Evolutionary conservation across 352 stramenopile genomes (phyloP), one percentile per base, ranked within the genome.

Genomic region (Peronospora farinosa): DNA sequence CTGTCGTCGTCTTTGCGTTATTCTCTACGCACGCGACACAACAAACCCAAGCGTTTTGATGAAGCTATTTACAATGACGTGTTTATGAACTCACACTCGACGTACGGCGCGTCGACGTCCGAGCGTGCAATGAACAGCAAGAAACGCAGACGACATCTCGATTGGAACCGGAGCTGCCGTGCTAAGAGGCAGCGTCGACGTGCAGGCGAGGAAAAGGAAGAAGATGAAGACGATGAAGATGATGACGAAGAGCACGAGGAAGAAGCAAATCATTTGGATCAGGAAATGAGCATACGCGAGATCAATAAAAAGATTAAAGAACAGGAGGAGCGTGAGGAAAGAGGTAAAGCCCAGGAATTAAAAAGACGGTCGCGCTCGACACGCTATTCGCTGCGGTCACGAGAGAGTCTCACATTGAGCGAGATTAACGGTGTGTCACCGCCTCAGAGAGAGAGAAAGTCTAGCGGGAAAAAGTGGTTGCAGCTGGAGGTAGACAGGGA

Each of bases 1-100:
- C 57, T 40, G 2, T 54, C 51, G 7, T 53, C 57, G 0, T 36
- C 48, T 15, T 59, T 50, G n/a, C 72, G 72, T 15, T 85, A 85
- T 31, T 58, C 72, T 25, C 68, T 89, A 15, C 78, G 78, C 16
- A 66, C 76, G 38, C 72, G 78, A 0, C 63, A 66, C 7, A 32
- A 62, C 3, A 85, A 84, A 37, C 69, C 78, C n/a, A 60, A 70
- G 19, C 74, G 65, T 12, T 86, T 86, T 54, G 74, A 87, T 27
- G 61, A 74, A 42, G 72, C 59, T 33, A 50, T 87, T 9, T 89
- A 86, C 59, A 75, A 89, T 49, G 74, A 87, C 35, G 72, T 86
- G 23, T 89, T 89, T 25, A 60, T 63, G 13, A 59, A 40, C 12
- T 64, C 66, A 2, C 61, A 60, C 38, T 8, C 43, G 19, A 53